Evolutionary conservation across 140 eudicot genomes (phyloP).

Genomic region (Erigeron philadelphicus): DNA sequence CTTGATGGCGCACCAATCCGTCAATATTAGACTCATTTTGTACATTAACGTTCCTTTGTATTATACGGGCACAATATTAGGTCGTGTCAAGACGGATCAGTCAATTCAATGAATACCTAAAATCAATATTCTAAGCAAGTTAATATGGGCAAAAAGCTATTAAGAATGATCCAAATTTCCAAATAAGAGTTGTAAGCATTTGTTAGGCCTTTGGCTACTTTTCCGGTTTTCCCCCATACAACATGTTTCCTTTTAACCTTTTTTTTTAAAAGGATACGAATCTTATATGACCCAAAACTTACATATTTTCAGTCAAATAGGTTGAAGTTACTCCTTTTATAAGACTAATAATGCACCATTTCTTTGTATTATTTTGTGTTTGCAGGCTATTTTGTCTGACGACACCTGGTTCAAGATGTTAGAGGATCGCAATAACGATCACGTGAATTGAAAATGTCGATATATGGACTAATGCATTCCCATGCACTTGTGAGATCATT

Average conservation of each 20-base stretch:
- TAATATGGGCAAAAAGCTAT: too few relatives aligned
- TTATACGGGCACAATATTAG: neutral
- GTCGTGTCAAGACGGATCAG: neutral
- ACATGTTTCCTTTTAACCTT: too few relatives aligned
- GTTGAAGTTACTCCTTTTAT: neutral
- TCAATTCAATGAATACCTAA: too few relatives aligned
- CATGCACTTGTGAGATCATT: slow-evolving; percentile 14
- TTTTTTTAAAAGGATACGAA: too few relatives aligned
- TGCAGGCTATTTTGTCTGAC: slow-evolving; percentile 11
- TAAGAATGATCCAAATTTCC: too few relatives aligned
- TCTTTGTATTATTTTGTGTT: neutral
- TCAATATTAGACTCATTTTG: neutral
- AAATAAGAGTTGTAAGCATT: too few relatives aligned
- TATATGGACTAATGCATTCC: neutral
- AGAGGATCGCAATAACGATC: neutral
- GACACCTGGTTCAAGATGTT: slow-evolving; percentile 19
- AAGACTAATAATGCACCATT: neutral
- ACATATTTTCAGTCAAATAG: neutral
- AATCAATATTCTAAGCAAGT: too few relatives aligned
- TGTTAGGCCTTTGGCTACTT: too few relatives aligned
- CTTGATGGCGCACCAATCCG: neutral
- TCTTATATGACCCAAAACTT: neutral
- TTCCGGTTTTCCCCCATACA: too few relatives aligned
- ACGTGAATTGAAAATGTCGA: too few relatives aligned
- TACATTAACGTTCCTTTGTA: neutral